Evolutionary conservation across 2,329 filamentous ascomycete genomes (phyloP), one percentile per base, ranked within the genome.

Genomic region (Lizonia empirigonia): DNA sequence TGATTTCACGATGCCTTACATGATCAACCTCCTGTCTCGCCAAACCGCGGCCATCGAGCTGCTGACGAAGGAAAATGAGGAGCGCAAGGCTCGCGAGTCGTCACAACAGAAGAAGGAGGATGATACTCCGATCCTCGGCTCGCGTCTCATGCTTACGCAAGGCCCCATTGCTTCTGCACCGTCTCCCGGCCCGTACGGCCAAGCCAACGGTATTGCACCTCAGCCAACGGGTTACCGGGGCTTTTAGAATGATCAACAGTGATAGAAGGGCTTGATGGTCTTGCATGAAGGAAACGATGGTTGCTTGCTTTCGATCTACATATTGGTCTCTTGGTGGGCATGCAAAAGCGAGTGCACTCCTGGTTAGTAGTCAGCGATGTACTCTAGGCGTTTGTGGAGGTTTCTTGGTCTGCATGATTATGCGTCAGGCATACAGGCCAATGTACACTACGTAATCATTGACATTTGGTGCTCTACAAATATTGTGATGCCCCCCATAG

Each of bases 1-100:
- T 67, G 94, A 99, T 79, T 99, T 96, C 78, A 96, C 92, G 38
- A 99, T 99, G 95, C 94, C 94, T 15, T 99, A 96, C 82, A 95
- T 99, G 91, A 97, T 99, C 84, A 99, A 97, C 80, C 89, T 95
- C 80, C 82, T 99, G 58, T 85, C 87, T 63, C 91, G 96, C 76
- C 92, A 97, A 77, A 91, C 90, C 30, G 86, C 88, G 62, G 88
- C 95, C 49, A 88, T 99, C 62, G 85, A 91, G 52, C 74, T 81
- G 53, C 83, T 99, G 55, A 96, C 95, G 82, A 90, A 90, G 56
- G 95, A 99, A 77, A 99, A 97, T 70, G 95, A 99, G 76, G 90
- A 92, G 71, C 88, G 92, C 68, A 97, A 96, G 74, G 76, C 79
- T 15, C 79, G 78, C 56, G 84, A 87, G 77, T 81, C 81, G 27